phyloP scores from a whole-genome alignment of 768 basidiomycete species.

The Pilatotrama ljubarskyi region DNA sequence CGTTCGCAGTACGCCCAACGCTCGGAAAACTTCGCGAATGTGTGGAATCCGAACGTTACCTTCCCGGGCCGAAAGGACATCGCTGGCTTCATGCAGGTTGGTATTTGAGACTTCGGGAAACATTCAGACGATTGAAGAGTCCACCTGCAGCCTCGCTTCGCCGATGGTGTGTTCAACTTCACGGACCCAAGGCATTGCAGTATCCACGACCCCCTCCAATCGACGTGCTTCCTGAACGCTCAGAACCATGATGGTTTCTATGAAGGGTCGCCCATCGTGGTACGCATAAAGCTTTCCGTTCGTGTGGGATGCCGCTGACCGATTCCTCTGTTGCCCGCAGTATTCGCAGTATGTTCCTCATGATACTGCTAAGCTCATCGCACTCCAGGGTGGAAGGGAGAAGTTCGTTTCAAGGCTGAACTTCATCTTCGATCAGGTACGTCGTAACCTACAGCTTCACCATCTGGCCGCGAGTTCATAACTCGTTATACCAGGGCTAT shows the following conservation, averaged over 20 bases:
- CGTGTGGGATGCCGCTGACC: too few species aligned
- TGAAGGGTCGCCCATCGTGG: constrained; percentile 62
- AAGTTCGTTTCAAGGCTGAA: constrained; percentile 55
- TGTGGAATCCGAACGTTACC: constrained; percentile 58
- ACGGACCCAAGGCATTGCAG: constrained; percentile 71
- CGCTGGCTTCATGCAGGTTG: constrained; percentile 62
- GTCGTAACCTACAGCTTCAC: too few species aligned
- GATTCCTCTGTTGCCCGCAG: too few species aligned
- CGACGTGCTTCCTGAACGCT: constrained; percentile 62
- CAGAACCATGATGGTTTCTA: constrained; percentile 62
- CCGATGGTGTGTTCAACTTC: constrained; percentile 58
- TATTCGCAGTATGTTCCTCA: constrained; percentile 57
- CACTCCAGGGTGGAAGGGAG: constrained; percentile 58
- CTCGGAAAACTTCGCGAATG: constrained; percentile 56
- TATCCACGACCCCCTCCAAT: constrained; percentile 54
- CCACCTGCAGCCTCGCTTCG: constrained; percentile 47
- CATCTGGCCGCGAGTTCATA: background rate
- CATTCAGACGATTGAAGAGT: background rate
- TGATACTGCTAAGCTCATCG: constrained; percentile 60
- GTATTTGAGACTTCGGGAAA: background rate
- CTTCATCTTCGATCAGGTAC: constrained; percentile 56
- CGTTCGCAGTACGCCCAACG: constrained; percentile 48
- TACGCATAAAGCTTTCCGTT: constrained; percentile 25
- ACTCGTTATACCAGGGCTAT: constrained; percentile 40
- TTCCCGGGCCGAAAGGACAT: constrained; percentile 48